Base-by-base conservation (phyloP, 2,329 filamentous ascomycete genomes). In the Colletotrichum sp. region DNA sequence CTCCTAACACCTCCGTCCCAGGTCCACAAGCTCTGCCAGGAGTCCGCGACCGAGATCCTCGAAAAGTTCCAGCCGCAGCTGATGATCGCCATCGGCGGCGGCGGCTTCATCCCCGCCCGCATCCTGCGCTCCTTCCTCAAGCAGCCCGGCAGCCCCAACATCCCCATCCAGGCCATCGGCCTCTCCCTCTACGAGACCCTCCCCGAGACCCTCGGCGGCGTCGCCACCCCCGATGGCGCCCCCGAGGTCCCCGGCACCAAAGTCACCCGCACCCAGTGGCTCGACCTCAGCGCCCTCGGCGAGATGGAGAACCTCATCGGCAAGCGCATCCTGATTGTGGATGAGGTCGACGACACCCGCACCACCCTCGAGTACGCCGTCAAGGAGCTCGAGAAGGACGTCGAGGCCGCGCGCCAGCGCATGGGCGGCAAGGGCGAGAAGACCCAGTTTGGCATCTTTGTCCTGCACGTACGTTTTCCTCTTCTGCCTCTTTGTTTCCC, bases 51-150 rank as follows among this genome's bases (percentile, higher is more conserved):
- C 78, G 89, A 90, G 81, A 98, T 98, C 84, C 93, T 99, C 81
- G 88, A 93, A 83, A 92, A 95, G 19, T 96, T 98, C 90, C 91
- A 95, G 84, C 97, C 97, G 52, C 95, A 98, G 85, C 94, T 99
- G 80, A 98, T 99, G 91, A 98, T 99, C 85, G 97, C 97, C 84
- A 98, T 98, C 85, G 97, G 97, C 81, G 97, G 97, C 79, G 97
- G 97, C 81, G 97, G 97, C 82, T 99, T 98, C 86, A 96, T 99
- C 55, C 97, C 97, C 77, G 97, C 97, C 61, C 95, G 97, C 81
- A 99, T 99, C 85, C 92, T 99, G 78, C 95, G 97, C 78, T 98
- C 97, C 25, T 99, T 99, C 90, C 94, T 99, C 85, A 98, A 98
- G 90, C 92, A 93, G 84, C 90, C 95, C 76, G 95, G 94, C 80